Evolutionary conservation across 2,329 filamentous ascomycete genomes (phyloP).

Genomic region (Hypomyces rosellus): DNA sequence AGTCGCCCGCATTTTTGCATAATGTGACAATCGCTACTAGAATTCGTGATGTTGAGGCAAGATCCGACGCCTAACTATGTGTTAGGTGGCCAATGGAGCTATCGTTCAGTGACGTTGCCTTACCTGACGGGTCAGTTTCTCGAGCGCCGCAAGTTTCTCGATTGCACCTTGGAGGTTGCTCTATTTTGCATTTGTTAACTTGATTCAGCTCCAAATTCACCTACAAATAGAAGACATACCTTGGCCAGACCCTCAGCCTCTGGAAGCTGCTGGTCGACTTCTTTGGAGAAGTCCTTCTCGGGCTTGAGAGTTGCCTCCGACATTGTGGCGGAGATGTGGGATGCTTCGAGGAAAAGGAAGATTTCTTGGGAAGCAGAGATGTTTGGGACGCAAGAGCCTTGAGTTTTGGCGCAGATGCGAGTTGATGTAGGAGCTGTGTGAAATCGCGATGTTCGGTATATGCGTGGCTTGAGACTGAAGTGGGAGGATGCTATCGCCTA

Average conservation of each 20-base stretch:
- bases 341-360: background rate
- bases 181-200: slow-evolving; percentile 32
- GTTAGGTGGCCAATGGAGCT: slow-evolving; percentile 15
- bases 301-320: slow-evolving; percentile 80
- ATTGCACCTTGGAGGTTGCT: slow-evolving; percentile 79
- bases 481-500: slow-evolving; percentile 2
- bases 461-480: slow-evolving; percentile 15
- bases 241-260: slow-evolving; percentile 86
- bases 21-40: slow-evolving; percentile 85
- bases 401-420: background rate
- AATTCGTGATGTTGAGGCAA: slow-evolving; percentile 87
- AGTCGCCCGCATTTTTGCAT: slow-evolving; percentile 88
- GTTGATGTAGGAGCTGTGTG: background rate
- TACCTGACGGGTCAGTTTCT: slow-evolving; percentile 98
- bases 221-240: slow-evolving; percentile 45
- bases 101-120: slow-evolving; percentile 16
- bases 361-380: background rate
- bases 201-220: background rate
- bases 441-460: background rate
- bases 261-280: slow-evolving; percentile 84
- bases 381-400: background rate
- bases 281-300: slow-evolving; percentile 98
- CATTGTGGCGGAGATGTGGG: slow-evolving; percentile 45
- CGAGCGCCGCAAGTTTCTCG: slow-evolving; percentile 84
- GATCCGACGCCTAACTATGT: slow-evolving; percentile 72